Base-by-base conservation (phyloP, 2,329 filamentous ascomycete genomes). In the Sporothrix globosa region DNA sequence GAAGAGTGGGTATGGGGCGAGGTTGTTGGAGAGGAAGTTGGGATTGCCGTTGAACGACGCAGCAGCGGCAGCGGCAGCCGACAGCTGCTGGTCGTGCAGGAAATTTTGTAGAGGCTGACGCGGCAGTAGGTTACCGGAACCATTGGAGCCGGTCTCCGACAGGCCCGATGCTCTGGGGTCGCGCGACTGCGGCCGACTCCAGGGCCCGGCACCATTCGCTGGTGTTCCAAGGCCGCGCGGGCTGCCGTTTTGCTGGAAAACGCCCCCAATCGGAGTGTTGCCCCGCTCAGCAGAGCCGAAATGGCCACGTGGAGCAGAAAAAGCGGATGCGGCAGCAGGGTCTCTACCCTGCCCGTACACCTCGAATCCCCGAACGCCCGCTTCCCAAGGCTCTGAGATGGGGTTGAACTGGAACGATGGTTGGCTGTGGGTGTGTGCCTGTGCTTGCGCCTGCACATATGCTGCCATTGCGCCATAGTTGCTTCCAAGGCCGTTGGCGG, bases 371-470 rank as follows among this genome's bases (percentile, higher is more conserved):
- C 68, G 41, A 9, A 19, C 39, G 80, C 65, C 80, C 63, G 67
- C 73, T 65, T 76, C 76, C 84, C 85, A 87, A 3, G 83, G 73
- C 73, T 83, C 81, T 5, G 83, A 83, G 9, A 77, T 80, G 0
- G 84, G 82, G 72, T 86, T 85, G 72, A 83, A 77, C 72, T 83
- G 82, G 74, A 85, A 85, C 6, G 80, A 46, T 53, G 78, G 76
- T 14, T 63, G 60, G 24, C 21, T 46, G 10, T 66, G 61, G 13
- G 61, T 17, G 44, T 50, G 60, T 21, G 60, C 60, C 24, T 66
- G 63, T 4, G 61, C 48, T 24, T 71, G 63, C 0, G 65, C n/a
- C 21, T 70, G 54, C 0, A 54, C 21, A 27, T 69, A 72, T 9
- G 65, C 46, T 1, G 61, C 39, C 11, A 69, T 48, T 11, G 46